Conservation (phyloP, 2,329 filamentous ascomycete species). For the Sclerotinia sclerotiorum region DNA sequence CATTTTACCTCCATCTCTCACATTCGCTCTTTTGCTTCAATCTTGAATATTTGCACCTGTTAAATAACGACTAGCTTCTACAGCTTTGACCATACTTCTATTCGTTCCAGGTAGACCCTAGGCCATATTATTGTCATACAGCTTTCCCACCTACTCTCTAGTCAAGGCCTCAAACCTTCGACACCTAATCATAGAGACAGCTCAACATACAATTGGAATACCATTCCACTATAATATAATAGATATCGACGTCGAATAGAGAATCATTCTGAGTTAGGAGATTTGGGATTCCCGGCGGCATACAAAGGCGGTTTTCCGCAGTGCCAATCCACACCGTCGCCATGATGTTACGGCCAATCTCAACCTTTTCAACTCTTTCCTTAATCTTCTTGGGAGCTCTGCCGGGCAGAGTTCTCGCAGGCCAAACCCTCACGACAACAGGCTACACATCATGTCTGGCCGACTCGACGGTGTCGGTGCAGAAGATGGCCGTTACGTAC, state of each 20-base stretch:
- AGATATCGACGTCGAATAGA: conserved; percentile 11
- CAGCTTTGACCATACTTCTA: conserved; percentile 26
- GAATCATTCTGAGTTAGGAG: neutral
- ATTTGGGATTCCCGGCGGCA: conserved; percentile 11
- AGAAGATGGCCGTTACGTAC: conserved; percentile 75
- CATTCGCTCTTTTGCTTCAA: neutral
- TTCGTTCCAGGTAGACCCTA: conserved; percentile 62
- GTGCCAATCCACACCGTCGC: conserved; percentile 25
- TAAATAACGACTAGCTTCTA: conserved; percentile 1
- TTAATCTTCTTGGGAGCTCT: conserved; percentile 37
- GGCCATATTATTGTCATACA: conserved; percentile 44
- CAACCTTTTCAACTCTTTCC: conserved; percentile 35
- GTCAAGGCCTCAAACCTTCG: conserved; percentile 14
- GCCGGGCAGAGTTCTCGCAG: conserved; percentile 53
- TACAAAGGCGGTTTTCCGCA: conserved; percentile 19
- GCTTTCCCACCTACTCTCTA: conserved; percentile 17
- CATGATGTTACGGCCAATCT: conserved; percentile 38
- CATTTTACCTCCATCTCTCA: conserved; percentile 8
- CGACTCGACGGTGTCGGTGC: conserved; percentile 63
- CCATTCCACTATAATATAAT: conserved; percentile 1
- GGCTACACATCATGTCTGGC: conserved; percentile 74
- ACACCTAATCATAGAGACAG: conserved; percentile 19
- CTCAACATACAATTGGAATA: conserved; percentile 13
- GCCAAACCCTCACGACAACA: conserved; percentile 73
- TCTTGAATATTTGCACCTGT: neutral